Evolutionary conservation across 2,329 filamentous ascomycete species (phyloP).

Genomic region (Madurella mycetomatis): DNA sequence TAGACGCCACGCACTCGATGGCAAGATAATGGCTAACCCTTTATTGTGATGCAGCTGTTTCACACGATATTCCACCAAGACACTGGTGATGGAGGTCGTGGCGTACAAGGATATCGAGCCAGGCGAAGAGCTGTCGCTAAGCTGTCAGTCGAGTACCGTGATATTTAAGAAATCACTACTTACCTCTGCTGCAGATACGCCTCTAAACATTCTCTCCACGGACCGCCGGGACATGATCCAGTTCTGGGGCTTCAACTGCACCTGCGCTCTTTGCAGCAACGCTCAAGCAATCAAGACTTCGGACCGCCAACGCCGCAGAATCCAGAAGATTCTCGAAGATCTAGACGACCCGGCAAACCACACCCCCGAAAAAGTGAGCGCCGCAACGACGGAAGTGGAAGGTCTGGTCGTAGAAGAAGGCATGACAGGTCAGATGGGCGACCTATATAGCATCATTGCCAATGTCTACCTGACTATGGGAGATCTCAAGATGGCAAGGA

Average conservation of each 20-base stretch:
- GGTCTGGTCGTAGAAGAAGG: neutral
- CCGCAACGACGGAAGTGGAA: slow-evolving; percentile 1
- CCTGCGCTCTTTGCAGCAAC: slow-evolving; percentile 10
- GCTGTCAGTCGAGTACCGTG: slow-evolving; percentile 1
- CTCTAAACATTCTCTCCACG: slow-evolving; percentile 12
- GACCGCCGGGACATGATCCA: slow-evolving; percentile 4
- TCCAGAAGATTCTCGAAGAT: slow-evolving; percentile 6
- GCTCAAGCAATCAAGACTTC: neutral
- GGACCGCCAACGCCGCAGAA: slow-evolving; percentile 1
- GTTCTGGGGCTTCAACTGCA: slow-evolving; percentile 14
- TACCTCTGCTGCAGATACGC: slow-evolving; percentile 4
- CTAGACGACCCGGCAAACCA: neutral
- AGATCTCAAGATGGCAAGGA: slow-evolving; percentile 1
- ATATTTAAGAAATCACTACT: neutral
- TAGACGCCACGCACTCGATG: neutral
- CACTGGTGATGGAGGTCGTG: slow-evolving; percentile 14
- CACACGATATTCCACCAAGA: slow-evolving; percentile 10
- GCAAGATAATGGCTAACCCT: neutral
- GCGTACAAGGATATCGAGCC: slow-evolving; percentile 14
- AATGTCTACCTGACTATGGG: slow-evolving; percentile 4
- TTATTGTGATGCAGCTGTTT: neutral
- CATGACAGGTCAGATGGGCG: slow-evolving; percentile 14
- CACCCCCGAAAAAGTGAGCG: slow-evolving; percentile 1
- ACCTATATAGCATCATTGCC: slow-evolving; percentile 12
- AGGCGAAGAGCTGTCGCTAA: slow-evolving; percentile 14